Base-by-base conservation (phyloP, 1,284 basidiomycete genomes). In the Tylopilus microsporus region DNA sequence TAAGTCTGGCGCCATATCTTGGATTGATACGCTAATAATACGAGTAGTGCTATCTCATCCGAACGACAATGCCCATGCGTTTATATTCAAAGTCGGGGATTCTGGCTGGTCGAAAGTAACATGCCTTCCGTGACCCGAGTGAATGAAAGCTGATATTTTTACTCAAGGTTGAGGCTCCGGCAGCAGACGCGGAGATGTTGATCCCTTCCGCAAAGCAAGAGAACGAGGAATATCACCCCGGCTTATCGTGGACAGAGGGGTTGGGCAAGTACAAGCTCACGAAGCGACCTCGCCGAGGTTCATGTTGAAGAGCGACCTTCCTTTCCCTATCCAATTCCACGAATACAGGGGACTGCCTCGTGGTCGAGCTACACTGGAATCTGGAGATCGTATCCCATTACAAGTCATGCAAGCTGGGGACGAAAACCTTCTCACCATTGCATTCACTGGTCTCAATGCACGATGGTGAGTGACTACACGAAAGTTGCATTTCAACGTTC, bases 251-350 rank as follows among this genome's bases (percentile, higher is more conserved):
- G 82, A 82, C 85, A 21, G 95, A 98, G 72, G 96, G 96, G 5
- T 76, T 90, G 32, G 97, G 97, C 51, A 97, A 95, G 80, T 99
- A 98, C 76, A 98, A 98, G 73, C 77, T 99, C 51, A 90, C 89
- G 34, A 98, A 98, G 76, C 92, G 1, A 77, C 99, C 45, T 81
- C 90, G 8, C 97, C 97, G 15, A 85, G 96, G 34, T 99, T 96
- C 78, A 77, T 98, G 62, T 76, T 99, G 68, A 90, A 89, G 73
- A 99, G 98, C 75, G 81, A 85, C 63, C 82, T 94, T 41, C 68
- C 76, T 6, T 82, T 85, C 57, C 67, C 86, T 1, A 79, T 99
- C 48, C 84, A 85, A 51, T 86, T 96, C 74, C 85, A 97, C 36
- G 94, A 98, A 73, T 87, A 94, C 65, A 90, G 91, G 19, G 84